phyloP scores from a whole-genome alignment of 352 stramenopile species.

The Phytophthora lateralis region DNA sequence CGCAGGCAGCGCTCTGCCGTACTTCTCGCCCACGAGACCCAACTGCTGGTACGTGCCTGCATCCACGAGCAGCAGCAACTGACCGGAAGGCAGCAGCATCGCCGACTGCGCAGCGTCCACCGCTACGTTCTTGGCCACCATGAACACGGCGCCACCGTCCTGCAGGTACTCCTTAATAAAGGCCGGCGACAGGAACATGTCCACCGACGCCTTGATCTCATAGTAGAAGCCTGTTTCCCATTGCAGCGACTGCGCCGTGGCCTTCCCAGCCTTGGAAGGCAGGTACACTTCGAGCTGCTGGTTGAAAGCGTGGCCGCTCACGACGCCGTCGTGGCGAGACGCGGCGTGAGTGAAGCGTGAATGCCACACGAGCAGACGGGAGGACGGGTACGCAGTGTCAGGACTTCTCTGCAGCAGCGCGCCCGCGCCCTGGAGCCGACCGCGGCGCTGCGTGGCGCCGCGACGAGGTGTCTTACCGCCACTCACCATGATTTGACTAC shows the following conservation, averaged over 20 bases:
- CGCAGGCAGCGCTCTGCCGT: conserved; percentile 42
- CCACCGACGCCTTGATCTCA: conserved; percentile 56
- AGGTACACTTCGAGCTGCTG: conserved; percentile 81
- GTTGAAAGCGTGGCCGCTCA: conserved; percentile 56
- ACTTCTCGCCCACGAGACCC: conserved; percentile 70
- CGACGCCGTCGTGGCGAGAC: conserved; percentile 55
- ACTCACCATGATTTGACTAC: conserved; percentile 66
- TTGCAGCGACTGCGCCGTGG: conserved; percentile 54
- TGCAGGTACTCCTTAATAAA: conserved; percentile 72
- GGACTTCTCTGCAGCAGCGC: conserved; percentile 19
- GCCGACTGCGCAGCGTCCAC: conserved; percentile 60
- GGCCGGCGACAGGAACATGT: conserved; percentile 56
- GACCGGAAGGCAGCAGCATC: conserved; percentile 64
- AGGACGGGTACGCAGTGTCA: conserved; percentile 30
- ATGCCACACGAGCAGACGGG: conserved; percentile 68
- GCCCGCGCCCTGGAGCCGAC: conserved; percentile 9
- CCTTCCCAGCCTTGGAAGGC: conserved; percentile 35
- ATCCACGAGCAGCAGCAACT: conserved; percentile 77
- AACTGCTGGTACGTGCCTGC: conserved; percentile 71
- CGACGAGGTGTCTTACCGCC: conserved; percentile 53
- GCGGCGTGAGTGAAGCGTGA: conserved; percentile 46
- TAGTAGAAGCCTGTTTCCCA: conserved; percentile 89
- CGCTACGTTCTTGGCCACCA: conserved; percentile 80
- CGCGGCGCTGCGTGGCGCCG: conserved; percentile 32
- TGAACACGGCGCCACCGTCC: conserved; percentile 55